Percentiles rank a stretch among this genome's conserved stretches.
Conservation (phyloP, 306 rosid species). For the Parietaria judaica region DNA sequence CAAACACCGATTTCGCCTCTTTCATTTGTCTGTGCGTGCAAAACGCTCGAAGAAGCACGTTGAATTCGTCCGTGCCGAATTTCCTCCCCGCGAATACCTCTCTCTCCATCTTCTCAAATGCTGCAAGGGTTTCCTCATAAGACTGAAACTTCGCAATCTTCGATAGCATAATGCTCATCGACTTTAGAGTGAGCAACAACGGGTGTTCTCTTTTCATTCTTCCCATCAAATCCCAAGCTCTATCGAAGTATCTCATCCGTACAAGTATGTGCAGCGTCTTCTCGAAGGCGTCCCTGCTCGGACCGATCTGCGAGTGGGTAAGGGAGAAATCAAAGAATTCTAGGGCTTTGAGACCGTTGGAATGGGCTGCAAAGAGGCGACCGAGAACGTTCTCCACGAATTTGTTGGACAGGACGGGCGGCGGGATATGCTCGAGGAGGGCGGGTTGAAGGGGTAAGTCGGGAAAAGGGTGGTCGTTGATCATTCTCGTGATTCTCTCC, state of each 20-base stretch:
- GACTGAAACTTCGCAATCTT: conserved; percentile 61
- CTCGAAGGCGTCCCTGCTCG: conserved; percentile 49
- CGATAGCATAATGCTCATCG: conserved; percentile 79
- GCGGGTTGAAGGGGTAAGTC: conserved; percentile 56
- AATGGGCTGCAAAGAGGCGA: conserved; percentile 65
- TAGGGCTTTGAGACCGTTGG: conserved; percentile 79
- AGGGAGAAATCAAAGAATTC: conserved; percentile 62
- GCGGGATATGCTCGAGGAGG: conserved; percentile 46
- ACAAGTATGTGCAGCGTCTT: conserved; percentile 71
- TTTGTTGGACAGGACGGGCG: conserved; percentile 29
- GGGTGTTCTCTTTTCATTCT: conserved; percentile 35
- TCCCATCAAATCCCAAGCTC: conserved; percentile 57
- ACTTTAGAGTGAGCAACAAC: conserved; percentile 55
- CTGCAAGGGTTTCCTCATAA: conserved; percentile 64
- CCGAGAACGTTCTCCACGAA: conserved; percentile 51
- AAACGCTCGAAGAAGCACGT: conserved; percentile 64
- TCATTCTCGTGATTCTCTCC: conserved; percentile 45
- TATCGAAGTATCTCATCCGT: conserved; percentile 72
- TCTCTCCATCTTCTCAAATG: conserved; percentile 59
- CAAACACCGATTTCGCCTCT: conserved; percentile 70
- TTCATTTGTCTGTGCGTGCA: conserved; percentile 82
- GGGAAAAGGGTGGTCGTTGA: conserved; percentile 74
- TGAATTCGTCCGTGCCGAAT: conserved; percentile 69
- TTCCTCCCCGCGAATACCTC: conserved; percentile 44
- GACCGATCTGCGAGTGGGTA: conserved; percentile 29